phyloP scores from a whole-genome alignment of 306 rosid genomes.

The Astragalus membranaceus region DNA sequence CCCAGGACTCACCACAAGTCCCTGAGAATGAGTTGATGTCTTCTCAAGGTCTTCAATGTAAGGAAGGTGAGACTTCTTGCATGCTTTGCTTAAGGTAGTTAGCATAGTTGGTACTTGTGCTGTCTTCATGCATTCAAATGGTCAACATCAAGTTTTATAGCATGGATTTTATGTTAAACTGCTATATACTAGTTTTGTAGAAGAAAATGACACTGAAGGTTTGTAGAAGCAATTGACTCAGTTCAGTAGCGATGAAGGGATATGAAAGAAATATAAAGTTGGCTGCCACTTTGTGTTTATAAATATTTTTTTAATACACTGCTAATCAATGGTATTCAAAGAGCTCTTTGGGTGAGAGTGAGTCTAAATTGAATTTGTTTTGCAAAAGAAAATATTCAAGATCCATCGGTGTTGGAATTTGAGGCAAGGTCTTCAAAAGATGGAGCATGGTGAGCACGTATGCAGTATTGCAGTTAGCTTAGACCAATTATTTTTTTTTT shows the following conservation, averaged over 20 bases:
- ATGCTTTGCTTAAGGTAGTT: constrained; percentile 35
- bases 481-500: too few relatives aligned
- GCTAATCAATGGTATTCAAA: not conserved
- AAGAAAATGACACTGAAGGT: constrained; percentile 1
- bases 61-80: constrained; percentile 35
- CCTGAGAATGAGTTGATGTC: constrained; percentile 23
- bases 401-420: too few relatives aligned
- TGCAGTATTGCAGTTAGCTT: too few relatives aligned
- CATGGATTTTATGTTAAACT: not conserved
- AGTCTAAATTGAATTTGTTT: constrained; percentile 12
- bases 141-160: not conserved
- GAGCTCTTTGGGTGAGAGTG: not conserved
- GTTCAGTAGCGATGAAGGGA: not conserved
- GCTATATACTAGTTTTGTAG: not conserved
- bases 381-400: constrained; percentile 34
- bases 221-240: not conserved
- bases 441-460: too few relatives aligned
- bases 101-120: constrained; percentile 7
- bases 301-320: not conserved
- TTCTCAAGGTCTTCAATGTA: constrained; percentile 31
- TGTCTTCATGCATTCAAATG: not conserved
- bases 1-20: constrained; percentile 36
- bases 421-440: too few relatives aligned
- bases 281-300: constrained; percentile 1
- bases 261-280: not conserved